Evolutionary conservation across 176 grass and related monocot species (phyloP).

Genomic region (Stipa capillata): DNA sequence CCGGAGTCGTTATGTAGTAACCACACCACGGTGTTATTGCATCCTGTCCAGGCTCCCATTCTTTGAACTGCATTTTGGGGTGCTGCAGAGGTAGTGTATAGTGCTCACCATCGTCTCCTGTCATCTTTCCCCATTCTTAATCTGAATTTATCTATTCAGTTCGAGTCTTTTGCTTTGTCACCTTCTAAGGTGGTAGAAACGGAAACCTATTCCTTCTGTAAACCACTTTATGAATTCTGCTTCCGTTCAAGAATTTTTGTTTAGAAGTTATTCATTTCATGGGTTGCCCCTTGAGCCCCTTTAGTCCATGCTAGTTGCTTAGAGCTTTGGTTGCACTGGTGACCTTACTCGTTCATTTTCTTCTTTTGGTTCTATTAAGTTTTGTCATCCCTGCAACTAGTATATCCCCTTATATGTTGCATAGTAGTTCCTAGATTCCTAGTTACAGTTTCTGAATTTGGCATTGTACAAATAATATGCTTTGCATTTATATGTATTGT

Average conservation of each 20-base stretch:
- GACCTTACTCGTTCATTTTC: neutral
- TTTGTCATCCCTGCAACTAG: neutral
- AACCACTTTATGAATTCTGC: neutral
- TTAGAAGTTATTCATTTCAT: neutral
- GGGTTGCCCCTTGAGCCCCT: neutral
- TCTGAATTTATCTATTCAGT: neutral
- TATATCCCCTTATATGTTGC: neutral
- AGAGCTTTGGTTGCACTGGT: constrained; percentile 6
- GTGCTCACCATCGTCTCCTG: neutral
- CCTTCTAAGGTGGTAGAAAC: neutral
- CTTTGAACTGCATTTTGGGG: constrained; percentile 93
- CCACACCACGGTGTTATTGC: constrained; percentile 91
- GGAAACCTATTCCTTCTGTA: neutral
- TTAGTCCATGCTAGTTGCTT: neutral
- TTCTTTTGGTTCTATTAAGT: neutral
- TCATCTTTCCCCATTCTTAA: neutral
- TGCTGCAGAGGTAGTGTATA: constrained; percentile 69
- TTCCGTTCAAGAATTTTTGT: neutral
- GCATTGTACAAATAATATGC: neutral
- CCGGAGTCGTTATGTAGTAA: constrained; percentile 79
- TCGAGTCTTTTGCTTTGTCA: neutral
- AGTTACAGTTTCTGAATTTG: neutral
- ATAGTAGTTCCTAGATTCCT: neutral
- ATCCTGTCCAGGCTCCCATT: constrained; percentile 93
- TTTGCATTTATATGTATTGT: neutral